A percentile compares a stretch with the other conserved stretches of the same genome.
phyloP scores from a whole-genome alignment of 2,329 filamentous ascomycete species.

The Penicillium italicum region DNA sequence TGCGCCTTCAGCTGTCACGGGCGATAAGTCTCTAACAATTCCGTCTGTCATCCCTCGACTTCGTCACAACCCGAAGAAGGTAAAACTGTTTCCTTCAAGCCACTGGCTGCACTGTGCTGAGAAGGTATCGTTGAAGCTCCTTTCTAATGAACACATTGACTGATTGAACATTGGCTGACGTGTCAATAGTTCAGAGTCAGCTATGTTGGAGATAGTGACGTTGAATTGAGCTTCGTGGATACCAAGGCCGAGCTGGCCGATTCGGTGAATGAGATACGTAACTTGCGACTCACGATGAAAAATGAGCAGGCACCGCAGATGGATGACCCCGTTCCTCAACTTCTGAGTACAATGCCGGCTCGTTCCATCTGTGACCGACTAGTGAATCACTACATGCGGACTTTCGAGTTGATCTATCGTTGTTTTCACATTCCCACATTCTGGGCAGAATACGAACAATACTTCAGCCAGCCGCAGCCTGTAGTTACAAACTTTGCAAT shows the following conservation, averaged over 20 bases:
- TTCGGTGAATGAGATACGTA: background rate
- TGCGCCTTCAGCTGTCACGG: background rate
- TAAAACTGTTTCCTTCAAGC: conserved; percentile 6
- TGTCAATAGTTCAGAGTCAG: conserved; percentile 1
- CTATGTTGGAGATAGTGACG: background rate
- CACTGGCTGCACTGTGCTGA: conserved; percentile 8
- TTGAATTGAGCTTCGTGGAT: background rate
- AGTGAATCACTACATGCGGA: background rate
- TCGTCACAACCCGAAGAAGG: background rate
- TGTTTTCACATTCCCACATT: background rate
- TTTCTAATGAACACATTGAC: background rate
- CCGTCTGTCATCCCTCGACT: conserved; percentile 5
- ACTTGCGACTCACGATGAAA: background rate
- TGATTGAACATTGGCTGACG: background rate
- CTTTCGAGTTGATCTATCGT: background rate
- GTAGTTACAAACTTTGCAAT: conserved; percentile 1
- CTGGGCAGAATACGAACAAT: background rate
- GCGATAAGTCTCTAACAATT: background rate
- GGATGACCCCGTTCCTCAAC: background rate
- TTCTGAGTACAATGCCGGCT: background rate
- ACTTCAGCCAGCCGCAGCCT: background rate
- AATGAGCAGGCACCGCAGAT: background rate
- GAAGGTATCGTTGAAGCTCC: conserved; percentile 1
- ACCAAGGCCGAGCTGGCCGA: background rate
- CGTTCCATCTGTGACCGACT: background rate